A percentile compares a stretch with the other conserved stretches of the same genome.
phyloP scores from a whole-genome alignment of 495 filamentous ascomycete species.

The Aspergillus heteromorphus region DNA sequence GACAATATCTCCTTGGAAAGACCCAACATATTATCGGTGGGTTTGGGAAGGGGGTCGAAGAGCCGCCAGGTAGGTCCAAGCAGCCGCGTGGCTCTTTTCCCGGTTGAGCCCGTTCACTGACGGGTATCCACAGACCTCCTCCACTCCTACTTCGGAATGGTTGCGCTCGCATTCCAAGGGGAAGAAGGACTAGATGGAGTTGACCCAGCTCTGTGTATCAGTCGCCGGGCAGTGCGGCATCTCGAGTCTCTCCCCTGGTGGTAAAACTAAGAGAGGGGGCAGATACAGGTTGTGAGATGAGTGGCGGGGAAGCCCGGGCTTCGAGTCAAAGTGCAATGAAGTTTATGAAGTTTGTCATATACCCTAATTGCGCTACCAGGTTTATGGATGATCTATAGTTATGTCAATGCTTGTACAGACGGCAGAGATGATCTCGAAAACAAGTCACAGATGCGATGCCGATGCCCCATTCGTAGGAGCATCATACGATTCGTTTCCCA shows the following conservation, averaged over 20 bases:
- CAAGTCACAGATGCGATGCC: background rate
- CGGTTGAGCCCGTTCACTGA: background rate
- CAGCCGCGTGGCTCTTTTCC: background rate
- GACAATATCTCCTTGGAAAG: slow-evolving; percentile 75
- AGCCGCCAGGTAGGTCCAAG: slow-evolving; percentile 56
- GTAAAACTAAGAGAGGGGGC: slow-evolving; percentile 18
- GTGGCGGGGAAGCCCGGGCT: background rate
- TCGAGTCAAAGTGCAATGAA: background rate
- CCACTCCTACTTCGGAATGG: slow-evolving; percentile 84
- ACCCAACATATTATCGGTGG: slow-evolving; percentile 91
- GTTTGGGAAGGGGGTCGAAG: slow-evolving; percentile 77
- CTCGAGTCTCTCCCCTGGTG: slow-evolving; percentile 40
- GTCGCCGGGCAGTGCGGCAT: slow-evolving; percentile 37
- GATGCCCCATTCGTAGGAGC: no score
- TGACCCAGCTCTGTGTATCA: slow-evolving; percentile 68
- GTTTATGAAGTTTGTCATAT: slow-evolving; percentile 6
- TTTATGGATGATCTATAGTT: background rate
- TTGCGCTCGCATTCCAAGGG: slow-evolving; percentile 63
- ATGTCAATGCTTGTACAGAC: background rate
- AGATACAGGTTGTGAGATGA: no score
- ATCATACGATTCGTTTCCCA: slow-evolving; percentile 3
- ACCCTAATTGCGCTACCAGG: background rate
- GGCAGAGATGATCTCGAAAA: background rate
- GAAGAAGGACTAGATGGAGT: slow-evolving; percentile 55
- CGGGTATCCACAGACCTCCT: slow-evolving; percentile 59